Conservation (phyloP, 2,329 filamentous ascomycete species). For the Aspergillus japonicus region DNA sequence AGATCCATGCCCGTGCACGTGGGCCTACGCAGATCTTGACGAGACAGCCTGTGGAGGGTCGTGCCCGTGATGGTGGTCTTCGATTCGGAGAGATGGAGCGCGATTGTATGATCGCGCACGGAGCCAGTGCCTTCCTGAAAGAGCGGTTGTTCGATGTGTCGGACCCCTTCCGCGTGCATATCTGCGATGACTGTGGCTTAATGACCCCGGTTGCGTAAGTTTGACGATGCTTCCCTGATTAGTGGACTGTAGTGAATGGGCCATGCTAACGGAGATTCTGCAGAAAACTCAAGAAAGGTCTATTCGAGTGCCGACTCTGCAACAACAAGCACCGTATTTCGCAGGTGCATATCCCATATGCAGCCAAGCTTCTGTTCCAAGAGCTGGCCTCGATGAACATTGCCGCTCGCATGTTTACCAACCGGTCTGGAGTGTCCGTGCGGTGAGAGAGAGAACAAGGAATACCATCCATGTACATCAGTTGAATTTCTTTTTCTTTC, state of each 20-base stretch:
- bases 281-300: conserved; percentile 90
- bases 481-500: background rate
- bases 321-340: conserved; percentile 99
- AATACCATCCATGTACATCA: conserved; percentile 3
- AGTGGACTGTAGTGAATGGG: conserved; percentile 25
- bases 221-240: conserved; percentile 6
- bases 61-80: conserved; percentile 93
- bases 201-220: conserved; percentile 99
- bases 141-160: conserved; percentile 96
- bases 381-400: conserved; percentile 99
- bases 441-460: conserved; percentile 29
- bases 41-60: conserved; percentile 94
- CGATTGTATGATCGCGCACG: conserved; percentile 99
- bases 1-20: conserved; percentile 97
- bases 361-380: conserved; percentile 96
- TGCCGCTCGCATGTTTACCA: conserved; percentile 93
- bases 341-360: conserved; percentile 96
- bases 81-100: conserved; percentile 99
- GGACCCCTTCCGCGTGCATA: conserved; percentile 95
- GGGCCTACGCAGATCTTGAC: conserved; percentile 97
- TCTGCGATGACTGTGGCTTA: conserved; percentile 96
- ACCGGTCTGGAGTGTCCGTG: conserved; percentile 49
- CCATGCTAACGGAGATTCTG: conserved; percentile 8
- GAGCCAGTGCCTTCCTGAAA: conserved; percentile 93
- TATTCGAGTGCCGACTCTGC: conserved; percentile 95